phyloP scores from a whole-genome alignment of 129 eudicot genomes.

The Oenanthe sinensis region DNA sequence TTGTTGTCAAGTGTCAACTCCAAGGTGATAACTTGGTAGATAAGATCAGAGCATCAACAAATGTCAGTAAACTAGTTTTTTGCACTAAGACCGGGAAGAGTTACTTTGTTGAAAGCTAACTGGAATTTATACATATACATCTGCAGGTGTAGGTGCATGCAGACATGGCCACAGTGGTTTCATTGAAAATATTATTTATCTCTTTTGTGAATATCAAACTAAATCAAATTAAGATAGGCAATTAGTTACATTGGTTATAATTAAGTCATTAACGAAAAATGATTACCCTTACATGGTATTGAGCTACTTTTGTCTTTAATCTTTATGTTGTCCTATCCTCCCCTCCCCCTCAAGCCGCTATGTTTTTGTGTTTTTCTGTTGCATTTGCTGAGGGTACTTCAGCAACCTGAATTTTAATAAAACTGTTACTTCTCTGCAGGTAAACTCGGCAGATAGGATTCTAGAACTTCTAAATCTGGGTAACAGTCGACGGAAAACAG shows the following conservation, averaged over 20 bases:
- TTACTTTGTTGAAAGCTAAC: background rate
- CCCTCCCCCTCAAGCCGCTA: background rate
- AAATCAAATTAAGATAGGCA: background rate
- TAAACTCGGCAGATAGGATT: conserved; percentile 76
- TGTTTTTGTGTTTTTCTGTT: background rate
- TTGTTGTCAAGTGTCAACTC: background rate
- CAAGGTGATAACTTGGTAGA: background rate
- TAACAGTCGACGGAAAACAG: conserved; percentile 93
- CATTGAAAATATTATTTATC: background rate
- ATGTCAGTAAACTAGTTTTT: background rate
- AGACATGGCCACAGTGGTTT: background rate
- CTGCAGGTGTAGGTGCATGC: background rate
- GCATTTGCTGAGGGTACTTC: background rate
- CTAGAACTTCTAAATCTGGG: conserved; percentile 86
- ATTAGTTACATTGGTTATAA: background rate
- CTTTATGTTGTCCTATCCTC: background rate
- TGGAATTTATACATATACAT: background rate
- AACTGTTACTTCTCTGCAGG: conserved; percentile 41
- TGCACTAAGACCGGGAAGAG: background rate
- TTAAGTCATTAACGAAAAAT: background rate
- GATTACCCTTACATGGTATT: background rate
- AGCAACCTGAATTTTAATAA: background rate
- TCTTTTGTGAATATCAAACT: background rate
- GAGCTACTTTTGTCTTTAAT: background rate
- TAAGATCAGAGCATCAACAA: background rate